Conservation (phyloP, 345 rosid species). For the Pistacia atlantica region DNA sequence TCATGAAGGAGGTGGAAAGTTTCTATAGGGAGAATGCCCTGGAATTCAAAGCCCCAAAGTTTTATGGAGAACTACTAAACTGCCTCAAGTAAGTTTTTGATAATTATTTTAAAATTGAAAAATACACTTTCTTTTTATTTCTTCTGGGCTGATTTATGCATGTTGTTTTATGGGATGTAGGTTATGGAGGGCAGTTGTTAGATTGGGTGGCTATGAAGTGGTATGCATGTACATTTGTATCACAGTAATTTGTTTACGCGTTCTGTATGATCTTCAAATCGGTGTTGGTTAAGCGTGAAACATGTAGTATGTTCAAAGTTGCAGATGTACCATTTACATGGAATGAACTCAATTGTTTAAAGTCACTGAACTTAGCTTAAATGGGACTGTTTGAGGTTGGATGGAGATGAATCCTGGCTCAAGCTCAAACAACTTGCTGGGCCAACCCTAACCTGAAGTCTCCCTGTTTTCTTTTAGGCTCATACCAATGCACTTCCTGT, state of each 20-base stretch:
- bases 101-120: conserved; percentile 19
- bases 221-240: conserved; percentile 43
- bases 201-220: conserved; percentile 88
- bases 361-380: not conserved
- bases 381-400: not conserved
- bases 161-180: conserved; percentile 41
- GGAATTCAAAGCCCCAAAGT: conserved; percentile 80
- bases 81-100: conserved; percentile 64
- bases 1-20: conserved; percentile 71
- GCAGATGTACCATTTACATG: not conserved
- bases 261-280: conserved; percentile 10
- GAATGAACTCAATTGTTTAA: not conserved
- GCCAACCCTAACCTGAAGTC: not conserved
- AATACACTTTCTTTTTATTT: not conserved
- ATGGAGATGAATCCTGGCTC: not conserved
- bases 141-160: conserved; percentile 20
- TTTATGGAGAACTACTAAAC: conserved; percentile 75
- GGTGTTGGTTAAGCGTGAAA: not conserved
- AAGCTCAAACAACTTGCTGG: not conserved
- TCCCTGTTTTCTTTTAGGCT: too few species aligned
- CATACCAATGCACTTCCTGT: not conserved
- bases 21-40: conserved; percentile 55
- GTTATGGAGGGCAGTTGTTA: conserved; percentile 82
- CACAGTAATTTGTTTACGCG: conserved; percentile 17
- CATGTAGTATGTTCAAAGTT: not conserved